phyloP scores from a whole-genome alignment of 2,329 filamentous ascomycete genomes.

The Xylariaceae sp. region DNA sequence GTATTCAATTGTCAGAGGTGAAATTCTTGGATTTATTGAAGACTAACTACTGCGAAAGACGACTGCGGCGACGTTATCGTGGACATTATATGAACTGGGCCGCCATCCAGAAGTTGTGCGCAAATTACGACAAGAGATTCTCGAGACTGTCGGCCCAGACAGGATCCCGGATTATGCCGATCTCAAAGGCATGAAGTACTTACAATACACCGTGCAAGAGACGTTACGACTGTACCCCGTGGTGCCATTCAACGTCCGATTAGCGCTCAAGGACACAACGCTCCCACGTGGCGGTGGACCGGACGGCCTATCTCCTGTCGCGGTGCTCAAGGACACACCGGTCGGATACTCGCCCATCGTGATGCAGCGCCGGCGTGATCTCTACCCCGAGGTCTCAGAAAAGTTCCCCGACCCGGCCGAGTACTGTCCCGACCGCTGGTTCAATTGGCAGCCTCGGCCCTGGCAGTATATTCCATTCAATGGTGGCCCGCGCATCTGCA shows the following conservation, averaged over 20 bases:
- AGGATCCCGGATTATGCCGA: slow-evolving; percentile 68
- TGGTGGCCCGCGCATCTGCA: slow-evolving; percentile 68
- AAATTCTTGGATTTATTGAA: slow-evolving; percentile 54
- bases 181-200: slow-evolving; percentile 83
- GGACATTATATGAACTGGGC: slow-evolving; percentile 78
- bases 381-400: slow-evolving; percentile 52
- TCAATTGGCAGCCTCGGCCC: slow-evolving; percentile 56
- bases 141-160: slow-evolving; percentile 59
- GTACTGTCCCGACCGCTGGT: slow-evolving; percentile 68
- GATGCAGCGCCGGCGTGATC: slow-evolving; percentile 67
- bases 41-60: too few relatives aligned
- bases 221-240: slow-evolving; percentile 72
- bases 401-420: slow-evolving; percentile 42
- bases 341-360: slow-evolving; percentile 64
- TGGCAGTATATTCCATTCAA: slow-evolving; percentile 76
- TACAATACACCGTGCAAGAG: slow-evolving; percentile 70
- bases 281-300: slow-evolving; percentile 68
- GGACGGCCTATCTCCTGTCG: slow-evolving; percentile 58
- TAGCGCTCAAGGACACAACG: slow-evolving; percentile 68
- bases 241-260: slow-evolving; percentile 75
- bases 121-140: slow-evolving; percentile 71
- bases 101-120: slow-evolving; percentile 63
- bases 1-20: slow-evolving; percentile 81
- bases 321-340: slow-evolving; percentile 61
- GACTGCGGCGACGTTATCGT: slow-evolving; percentile 75